phyloP scores from a whole-genome alignment of 352 stramenopile species.

The Phytophthora fragariae region DNA sequence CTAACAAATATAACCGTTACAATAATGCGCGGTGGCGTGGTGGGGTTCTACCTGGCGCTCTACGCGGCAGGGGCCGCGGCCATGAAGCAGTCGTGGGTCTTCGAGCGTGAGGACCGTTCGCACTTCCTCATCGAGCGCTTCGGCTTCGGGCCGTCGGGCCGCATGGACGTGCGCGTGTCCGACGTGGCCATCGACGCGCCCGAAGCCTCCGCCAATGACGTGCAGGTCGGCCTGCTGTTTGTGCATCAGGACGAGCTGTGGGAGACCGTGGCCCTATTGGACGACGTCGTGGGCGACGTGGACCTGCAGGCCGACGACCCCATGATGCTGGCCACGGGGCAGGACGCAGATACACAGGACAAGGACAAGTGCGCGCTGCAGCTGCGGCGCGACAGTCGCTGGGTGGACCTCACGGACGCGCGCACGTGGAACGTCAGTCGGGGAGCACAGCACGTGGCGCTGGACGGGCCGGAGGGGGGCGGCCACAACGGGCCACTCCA shows the following conservation, averaged over 20 bases:
- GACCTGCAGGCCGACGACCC: conserved; percentile 29
- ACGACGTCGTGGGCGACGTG: conserved; percentile 36
- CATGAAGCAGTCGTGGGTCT: conserved; percentile 86
- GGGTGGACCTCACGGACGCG: conserved; percentile 68
- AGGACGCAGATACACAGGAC: not conserved
- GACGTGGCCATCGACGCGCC: conserved; percentile 45
- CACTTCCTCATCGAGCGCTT: conserved; percentile 93
- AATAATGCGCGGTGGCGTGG: not conserved
- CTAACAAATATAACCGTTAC: not conserved
- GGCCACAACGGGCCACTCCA: conserved; percentile 33
- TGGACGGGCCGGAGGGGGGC: conserved; percentile 19
- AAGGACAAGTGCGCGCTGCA: conserved; percentile 52
- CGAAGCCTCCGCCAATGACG: not conserved
- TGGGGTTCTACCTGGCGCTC: not conserved
- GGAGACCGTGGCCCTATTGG: conserved; percentile 58
- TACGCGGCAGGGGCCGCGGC: conserved; percentile 10
- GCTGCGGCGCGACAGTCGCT: conserved; percentile 57
- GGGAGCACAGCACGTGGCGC: conserved; percentile 31
- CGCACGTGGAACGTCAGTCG: conserved; percentile 63
- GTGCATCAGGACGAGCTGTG: conserved; percentile 71
- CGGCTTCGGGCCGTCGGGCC: conserved; percentile 73
- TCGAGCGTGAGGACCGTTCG: conserved; percentile 69
- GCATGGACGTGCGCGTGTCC: conserved; percentile 76
- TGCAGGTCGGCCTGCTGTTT: conserved; percentile 66
- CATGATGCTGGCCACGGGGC: not conserved